phyloP scores from a whole-genome alignment of 352 stramenopile species.

The Globisporangium spiculum region DNA sequence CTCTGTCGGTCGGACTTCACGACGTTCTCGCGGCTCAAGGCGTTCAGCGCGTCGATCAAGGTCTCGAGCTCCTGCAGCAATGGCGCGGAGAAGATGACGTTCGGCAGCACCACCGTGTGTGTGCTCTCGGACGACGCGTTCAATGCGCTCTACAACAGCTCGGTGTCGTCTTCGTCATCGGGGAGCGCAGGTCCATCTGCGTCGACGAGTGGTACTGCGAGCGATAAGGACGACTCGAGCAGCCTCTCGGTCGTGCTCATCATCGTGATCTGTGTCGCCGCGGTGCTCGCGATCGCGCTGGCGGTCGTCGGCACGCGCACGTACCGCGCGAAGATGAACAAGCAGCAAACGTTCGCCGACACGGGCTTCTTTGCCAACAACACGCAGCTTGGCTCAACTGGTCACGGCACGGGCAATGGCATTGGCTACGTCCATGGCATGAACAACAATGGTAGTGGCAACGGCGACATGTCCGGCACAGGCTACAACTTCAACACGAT shows the following conservation, averaged over 20 bases:
- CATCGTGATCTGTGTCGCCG: slow-evolving; percentile 51
- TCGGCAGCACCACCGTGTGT: slow-evolving; percentile 41
- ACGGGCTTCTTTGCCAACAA: slow-evolving; percentile 55
- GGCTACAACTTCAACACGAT: slow-evolving; percentile 51
- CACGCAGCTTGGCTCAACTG: slow-evolving; percentile 25
- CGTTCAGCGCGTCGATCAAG: slow-evolving; percentile 38
- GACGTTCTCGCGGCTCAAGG: slow-evolving; percentile 44
- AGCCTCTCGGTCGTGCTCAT: slow-evolving; percentile 49
- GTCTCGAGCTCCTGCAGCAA: slow-evolving; percentile 42
- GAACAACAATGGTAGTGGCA: slow-evolving; percentile 13
- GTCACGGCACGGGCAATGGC: slow-evolving; percentile 7
- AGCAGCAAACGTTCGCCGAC: slow-evolving; percentile 25
- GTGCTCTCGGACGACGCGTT: slow-evolving; percentile 71
- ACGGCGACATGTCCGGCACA: slow-evolving; percentile 17
- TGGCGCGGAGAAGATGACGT: slow-evolving; percentile 38
- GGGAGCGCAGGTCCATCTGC: slow-evolving; percentile 21
- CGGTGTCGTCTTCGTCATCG: neutral
- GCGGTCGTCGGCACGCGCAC: slow-evolving; percentile 47
- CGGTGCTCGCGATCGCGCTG: slow-evolving; percentile 47
- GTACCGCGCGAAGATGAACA: slow-evolving; percentile 35
- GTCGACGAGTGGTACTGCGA: slow-evolving; percentile 25
- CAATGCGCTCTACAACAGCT: slow-evolving; percentile 34
- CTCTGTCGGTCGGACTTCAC: slow-evolving; percentile 61
- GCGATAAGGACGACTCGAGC: slow-evolving; percentile 16
- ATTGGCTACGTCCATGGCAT: slow-evolving; percentile 17